Evolutionary conservation across 129 eudicot species (phyloP).

Genomic region (Arctium minus): DNA sequence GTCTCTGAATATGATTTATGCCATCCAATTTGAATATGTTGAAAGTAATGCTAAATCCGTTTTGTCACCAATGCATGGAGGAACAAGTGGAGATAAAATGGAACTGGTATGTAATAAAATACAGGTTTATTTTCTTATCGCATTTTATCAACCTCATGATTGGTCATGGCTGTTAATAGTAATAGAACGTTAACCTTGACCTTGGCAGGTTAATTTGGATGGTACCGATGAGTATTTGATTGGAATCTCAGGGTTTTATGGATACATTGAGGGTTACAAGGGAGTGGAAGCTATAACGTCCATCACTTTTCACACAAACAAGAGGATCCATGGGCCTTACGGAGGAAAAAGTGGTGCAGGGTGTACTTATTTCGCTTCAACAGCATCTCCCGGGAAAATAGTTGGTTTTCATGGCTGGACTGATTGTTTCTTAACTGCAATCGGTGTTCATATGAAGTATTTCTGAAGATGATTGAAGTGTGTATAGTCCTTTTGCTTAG

Average conservation of each 20-base stretch:
- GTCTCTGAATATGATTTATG: neutral
- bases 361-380: neutral
- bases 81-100: neutral
- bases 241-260: slow-evolving; percentile 3
- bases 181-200: neutral
- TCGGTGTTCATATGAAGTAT: slow-evolving; percentile 20
- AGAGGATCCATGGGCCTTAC: neutral
- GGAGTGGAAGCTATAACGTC: slow-evolving; percentile 4
- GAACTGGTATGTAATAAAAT: neutral
- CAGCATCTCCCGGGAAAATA: neutral
- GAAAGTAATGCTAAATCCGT: slow-evolving; percentile 15
- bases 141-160: neutral
- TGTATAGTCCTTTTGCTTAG: neutral
- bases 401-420: slow-evolving; percentile 15
- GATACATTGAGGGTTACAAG: neutral
- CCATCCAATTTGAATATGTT: slow-evolving; percentile 8
- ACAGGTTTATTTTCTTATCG: neutral
- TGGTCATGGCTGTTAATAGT: neutral
- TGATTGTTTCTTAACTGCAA: neutral
- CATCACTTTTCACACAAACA: slow-evolving; percentile 3
- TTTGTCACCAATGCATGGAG: slow-evolving; percentile 24
- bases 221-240: neutral
- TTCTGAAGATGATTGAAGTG: neutral
- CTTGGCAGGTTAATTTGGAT: slow-evolving; percentile 12
- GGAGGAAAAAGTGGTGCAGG: neutral